Percentiles rank a stretch among this genome's conserved stretches.
Evolutionary conservation across 345 rosid genomes (phyloP).

Genomic region (Trapa incisa): DNA sequence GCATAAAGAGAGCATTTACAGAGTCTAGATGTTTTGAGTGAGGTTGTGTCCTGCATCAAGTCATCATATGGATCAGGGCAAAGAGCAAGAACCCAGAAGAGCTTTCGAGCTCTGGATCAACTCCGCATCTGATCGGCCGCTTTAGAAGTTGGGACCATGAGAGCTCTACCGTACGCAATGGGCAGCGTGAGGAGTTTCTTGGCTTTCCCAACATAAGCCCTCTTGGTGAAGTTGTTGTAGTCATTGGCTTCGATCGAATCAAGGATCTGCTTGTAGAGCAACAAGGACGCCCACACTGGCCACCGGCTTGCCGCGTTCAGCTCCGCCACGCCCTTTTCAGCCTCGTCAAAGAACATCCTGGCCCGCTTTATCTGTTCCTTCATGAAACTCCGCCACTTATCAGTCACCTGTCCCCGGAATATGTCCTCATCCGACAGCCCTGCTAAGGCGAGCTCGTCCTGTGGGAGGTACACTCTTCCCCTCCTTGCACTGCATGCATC

Average conservation of each 20-base stretch:
- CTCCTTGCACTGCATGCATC: slow-evolving; percentile 26
- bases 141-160: slow-evolving; percentile 16
- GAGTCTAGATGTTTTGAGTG: background rate
- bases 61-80: background rate
- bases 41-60: background rate
- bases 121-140: slow-evolving; percentile 4
- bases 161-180: slow-evolving; percentile 31
- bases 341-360: slow-evolving; percentile 38
- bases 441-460: slow-evolving; percentile 26
- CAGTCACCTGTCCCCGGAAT: slow-evolving; percentile 28
- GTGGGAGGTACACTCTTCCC: slow-evolving; percentile 44
- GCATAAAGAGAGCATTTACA: background rate
- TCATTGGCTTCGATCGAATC: slow-evolving; percentile 44
- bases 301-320: slow-evolving; percentile 34
- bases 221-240: slow-evolving; percentile 32
- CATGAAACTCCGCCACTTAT: slow-evolving; percentile 42
- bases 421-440: slow-evolving; percentile 39
- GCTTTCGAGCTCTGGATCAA: background rate
- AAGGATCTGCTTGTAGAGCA: slow-evolving; percentile 32
- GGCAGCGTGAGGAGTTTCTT: slow-evolving; percentile 30
- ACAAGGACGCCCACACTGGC: slow-evolving; percentile 44
- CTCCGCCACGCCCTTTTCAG: slow-evolving; percentile 36
- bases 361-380: slow-evolving; percentile 40
- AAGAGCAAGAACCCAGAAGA: background rate
- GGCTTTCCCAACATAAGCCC: slow-evolving; percentile 37